Conservation (phyloP, 768 basidiomycete genomes). For the Tricholoma matsutake region DNA sequence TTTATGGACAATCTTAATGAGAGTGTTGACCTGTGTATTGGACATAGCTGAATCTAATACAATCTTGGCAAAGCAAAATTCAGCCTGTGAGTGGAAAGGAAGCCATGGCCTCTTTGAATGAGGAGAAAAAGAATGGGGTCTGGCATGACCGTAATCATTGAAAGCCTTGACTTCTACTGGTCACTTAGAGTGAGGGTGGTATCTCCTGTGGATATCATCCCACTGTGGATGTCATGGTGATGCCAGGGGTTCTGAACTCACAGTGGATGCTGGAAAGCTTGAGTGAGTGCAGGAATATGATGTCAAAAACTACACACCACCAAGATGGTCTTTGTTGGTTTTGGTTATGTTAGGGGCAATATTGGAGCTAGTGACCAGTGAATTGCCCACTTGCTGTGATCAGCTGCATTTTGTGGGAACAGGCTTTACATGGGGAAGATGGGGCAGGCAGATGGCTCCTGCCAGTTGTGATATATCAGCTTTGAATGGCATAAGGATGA, state of each 20-base stretch:
- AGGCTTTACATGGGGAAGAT: background rate
- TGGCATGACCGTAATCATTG: background rate
- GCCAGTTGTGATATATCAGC: background rate
- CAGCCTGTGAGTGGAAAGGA: background rate
- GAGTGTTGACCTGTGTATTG: background rate
- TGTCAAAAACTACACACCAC: background rate
- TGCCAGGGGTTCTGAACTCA: background rate
- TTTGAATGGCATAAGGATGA: background rate
- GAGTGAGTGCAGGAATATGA: background rate
- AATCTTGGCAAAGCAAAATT: background rate
- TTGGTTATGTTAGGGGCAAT: background rate
- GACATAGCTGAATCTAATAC: background rate
- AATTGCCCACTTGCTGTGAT: background rate
- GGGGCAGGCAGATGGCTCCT: background rate
- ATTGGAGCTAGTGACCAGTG: background rate
- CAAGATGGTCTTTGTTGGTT: background rate
- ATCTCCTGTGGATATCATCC: background rate
- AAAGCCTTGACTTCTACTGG: background rate
- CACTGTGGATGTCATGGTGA: background rate
- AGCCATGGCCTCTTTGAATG: background rate
- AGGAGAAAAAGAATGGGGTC: background rate
- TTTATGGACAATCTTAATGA: background rate
- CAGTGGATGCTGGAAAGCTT: background rate
- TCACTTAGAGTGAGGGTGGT: background rate
- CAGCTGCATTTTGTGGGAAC: background rate